Percentiles rank a stretch among this genome's conserved stretches.
Evolutionary conservation across 2,329 filamentous ascomycete genomes (phyloP).

Genomic region (Colletotrichum tofieldiae): DNA sequence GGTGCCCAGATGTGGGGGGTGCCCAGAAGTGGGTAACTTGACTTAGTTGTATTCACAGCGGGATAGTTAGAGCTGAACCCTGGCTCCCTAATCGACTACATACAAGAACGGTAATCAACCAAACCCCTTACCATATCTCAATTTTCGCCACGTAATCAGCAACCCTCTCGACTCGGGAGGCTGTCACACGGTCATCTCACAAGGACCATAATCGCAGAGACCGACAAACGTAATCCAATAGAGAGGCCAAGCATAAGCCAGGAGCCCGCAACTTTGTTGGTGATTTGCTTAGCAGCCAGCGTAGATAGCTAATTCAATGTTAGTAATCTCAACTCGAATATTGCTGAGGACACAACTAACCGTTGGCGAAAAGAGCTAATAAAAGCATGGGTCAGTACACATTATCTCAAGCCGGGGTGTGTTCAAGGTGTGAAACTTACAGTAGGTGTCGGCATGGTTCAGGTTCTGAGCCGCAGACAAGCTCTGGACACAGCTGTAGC

Average conservation of each 20-base stretch:
- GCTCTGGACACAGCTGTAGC: constrained; percentile 64
- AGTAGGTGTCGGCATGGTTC: constrained; percentile 75
- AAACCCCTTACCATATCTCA: too few species aligned
- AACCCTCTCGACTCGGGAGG: background rate
- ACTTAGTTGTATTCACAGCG: constrained; percentile 3
- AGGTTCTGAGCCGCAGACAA: constrained; percentile 67
- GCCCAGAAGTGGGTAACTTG: too few species aligned
- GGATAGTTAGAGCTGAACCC: too few species aligned
- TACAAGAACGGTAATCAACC: background rate
- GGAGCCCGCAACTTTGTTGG: background rate
- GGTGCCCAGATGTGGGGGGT: too few species aligned
- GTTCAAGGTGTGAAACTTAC: background rate
- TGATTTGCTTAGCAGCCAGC: constrained; percentile 55
- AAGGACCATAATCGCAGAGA: too few species aligned
- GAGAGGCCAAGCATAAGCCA: background rate
- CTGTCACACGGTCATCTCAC: too few species aligned
- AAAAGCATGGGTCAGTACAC: background rate
- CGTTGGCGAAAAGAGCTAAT: constrained; percentile 53
- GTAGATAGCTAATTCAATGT: constrained; percentile 50
- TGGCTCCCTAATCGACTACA: background rate
- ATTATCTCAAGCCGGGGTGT: background rate
- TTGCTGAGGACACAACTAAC: background rate
- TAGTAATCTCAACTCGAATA: background rate
- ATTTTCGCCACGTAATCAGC: background rate
- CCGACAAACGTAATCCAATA: background rate